These are phyloP conservation scores for Oryza glumipatula DNA, from an alignment of 176 grass and related monocot genomes.

Conservation along the genomic window DNA sequence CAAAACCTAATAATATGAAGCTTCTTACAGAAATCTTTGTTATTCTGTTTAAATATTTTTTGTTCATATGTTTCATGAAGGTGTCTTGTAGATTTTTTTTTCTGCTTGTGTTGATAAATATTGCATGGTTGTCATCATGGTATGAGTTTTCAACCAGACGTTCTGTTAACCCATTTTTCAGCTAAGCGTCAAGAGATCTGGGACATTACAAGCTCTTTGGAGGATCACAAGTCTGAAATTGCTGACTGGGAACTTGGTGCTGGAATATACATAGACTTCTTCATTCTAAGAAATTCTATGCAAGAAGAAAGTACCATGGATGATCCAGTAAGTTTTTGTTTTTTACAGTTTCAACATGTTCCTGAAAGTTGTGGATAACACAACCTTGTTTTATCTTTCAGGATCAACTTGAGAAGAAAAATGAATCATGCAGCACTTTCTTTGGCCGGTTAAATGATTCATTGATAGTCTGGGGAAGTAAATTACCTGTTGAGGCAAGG, in stretches of 20 bases:
- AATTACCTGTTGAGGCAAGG: slow-evolving; percentile 83
- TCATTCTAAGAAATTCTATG: slow-evolving; percentile 65
- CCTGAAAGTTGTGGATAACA: slow-evolving; percentile 21
- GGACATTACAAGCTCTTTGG: slow-evolving; percentile 74
- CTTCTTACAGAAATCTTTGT: not conserved
- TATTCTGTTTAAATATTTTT: not conserved
- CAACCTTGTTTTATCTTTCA: slow-evolving; percentile 42
- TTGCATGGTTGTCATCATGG: not conserved
- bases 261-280: slow-evolving; percentile 88
- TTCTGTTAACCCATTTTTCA: slow-evolving; percentile 32
- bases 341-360: not conserved
- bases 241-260: slow-evolving; percentile 91
- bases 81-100: slow-evolving; percentile 4
- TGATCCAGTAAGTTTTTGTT: slow-evolving; percentile 54
- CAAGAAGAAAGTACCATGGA: slow-evolving; percentile 66
- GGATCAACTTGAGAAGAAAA: slow-evolving; percentile 75
- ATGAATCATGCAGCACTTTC: slow-evolving; percentile 72
- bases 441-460: slow-evolving; percentile 79
- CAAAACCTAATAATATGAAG: slow-evolving; percentile 4
- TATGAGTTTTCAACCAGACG: slow-evolving; percentile 1
- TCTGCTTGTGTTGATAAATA: not conserved
- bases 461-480: slow-evolving; percentile 78
- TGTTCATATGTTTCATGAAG: slow-evolving; percentile 15
- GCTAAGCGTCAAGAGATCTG: slow-evolving; percentile 85
- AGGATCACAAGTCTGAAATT: slow-evolving; percentile 86